Percentiles rank a stretch among this genome's conserved stretches.
Evolutionary conservation across 2,329 filamentous ascomycete species (phyloP).

Genomic region (Lachnellula willkommii): DNA sequence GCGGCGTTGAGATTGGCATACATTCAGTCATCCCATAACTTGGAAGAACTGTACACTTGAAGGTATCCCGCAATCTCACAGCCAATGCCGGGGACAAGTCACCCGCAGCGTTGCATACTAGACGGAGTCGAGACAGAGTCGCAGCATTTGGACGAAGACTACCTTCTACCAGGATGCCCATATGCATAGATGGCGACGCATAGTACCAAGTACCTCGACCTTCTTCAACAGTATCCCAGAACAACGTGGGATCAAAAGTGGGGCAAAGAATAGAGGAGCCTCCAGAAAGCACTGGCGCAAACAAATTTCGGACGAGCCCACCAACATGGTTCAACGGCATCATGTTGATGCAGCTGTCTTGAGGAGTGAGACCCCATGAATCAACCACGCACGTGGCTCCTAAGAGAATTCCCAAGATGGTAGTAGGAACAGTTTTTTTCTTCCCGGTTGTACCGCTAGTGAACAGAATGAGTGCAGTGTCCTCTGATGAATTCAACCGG

Average conservation of each 20-base stretch:
- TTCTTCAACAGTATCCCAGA: constrained; percentile 49
- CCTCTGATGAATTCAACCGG: constrained; percentile 39
- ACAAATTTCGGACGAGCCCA: constrained; percentile 49
- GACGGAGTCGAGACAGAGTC: constrained; percentile 40
- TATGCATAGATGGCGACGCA: constrained; percentile 53
- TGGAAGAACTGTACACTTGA: constrained; percentile 47
- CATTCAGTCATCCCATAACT: constrained; percentile 58
- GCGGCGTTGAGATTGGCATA: constrained; percentile 53
- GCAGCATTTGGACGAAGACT: constrained; percentile 37
- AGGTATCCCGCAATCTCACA: constrained; percentile 43
- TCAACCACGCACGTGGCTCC: constrained; percentile 49
- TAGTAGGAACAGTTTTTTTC: constrained; percentile 54
- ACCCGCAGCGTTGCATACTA: constrained; percentile 53
- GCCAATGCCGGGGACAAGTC: constrained; percentile 48
- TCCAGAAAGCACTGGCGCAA: constrained; percentile 49
- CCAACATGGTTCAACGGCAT: constrained; percentile 55
- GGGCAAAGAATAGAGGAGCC: constrained; percentile 50
- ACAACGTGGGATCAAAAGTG: constrained; percentile 49
- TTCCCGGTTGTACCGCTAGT: constrained; percentile 53
- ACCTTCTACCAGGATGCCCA: constrained; percentile 46
- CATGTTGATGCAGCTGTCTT: constrained; percentile 52
- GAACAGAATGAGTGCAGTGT: constrained; percentile 48
- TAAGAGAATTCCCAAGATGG: constrained; percentile 44
- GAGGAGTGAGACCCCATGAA: constrained; percentile 44
- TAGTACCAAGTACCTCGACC: constrained; percentile 52